phyloP scores from a whole-genome alignment of 2,329 filamentous ascomycete genomes.

The Aspergillus uvarum region DNA sequence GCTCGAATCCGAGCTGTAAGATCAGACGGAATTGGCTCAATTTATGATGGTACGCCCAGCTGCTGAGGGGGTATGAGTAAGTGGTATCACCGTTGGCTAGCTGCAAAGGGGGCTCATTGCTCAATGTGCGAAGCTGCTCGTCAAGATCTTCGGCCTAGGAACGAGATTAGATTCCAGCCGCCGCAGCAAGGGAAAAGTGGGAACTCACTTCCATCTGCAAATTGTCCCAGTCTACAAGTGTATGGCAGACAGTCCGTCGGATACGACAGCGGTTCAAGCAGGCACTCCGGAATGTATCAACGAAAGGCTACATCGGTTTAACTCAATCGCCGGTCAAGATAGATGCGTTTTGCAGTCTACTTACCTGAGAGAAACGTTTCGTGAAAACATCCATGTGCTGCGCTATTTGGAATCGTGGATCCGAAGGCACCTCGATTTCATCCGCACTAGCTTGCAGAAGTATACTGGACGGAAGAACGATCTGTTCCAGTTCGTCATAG shows the following conservation, averaged over 20 bases:
- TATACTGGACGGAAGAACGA: constrained; percentile 69
- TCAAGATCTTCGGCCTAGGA: constrained; percentile 67
- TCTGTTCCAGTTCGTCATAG: constrained; percentile 75
- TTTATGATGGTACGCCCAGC: constrained; percentile 89
- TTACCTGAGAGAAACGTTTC: constrained; percentile 52
- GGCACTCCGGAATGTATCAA: constrained; percentile 79
- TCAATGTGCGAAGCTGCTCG: constrained; percentile 61
- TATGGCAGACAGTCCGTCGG: constrained; percentile 83
- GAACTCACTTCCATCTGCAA: constrained; percentile 70
- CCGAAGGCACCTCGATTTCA: constrained; percentile 69
- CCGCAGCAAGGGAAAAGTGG: not conserved
- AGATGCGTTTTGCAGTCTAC: constrained; percentile 2
- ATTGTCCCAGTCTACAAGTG: constrained; percentile 77
- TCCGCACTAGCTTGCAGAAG: constrained; percentile 74
- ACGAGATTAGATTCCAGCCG: constrained; percentile 4
- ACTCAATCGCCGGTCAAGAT: not conserved
- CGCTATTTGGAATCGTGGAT: constrained; percentile 72
- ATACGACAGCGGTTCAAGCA: constrained; percentile 90
- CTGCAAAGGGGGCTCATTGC: constrained; percentile 61
- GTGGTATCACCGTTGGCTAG: constrained; percentile 55
- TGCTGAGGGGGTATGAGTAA: constrained; percentile 72
- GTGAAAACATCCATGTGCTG: constrained; percentile 70
- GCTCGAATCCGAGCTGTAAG: constrained; percentile 89
- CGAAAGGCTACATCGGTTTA: constrained; percentile 60
- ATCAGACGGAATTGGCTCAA: constrained; percentile 84